These are phyloP conservation scores for Termitomyces sp. DNA, from an alignment of 768 basidiomycete genomes.

Conservation along the genomic window DNA sequence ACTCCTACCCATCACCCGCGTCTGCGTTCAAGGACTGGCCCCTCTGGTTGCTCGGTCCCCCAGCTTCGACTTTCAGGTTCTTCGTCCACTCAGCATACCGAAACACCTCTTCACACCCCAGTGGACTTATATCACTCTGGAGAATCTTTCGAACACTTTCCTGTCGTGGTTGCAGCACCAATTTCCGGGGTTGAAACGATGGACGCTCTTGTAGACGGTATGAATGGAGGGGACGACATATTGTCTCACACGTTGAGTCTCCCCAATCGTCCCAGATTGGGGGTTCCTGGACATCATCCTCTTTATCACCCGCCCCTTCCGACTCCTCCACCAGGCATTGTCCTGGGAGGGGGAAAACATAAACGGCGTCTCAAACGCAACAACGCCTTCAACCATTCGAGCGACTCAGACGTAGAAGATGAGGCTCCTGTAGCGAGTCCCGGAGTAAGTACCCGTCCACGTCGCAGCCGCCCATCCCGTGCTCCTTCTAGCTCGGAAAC, in stretches of 20 bases:
- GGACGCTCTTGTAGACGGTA: slow-evolving; percentile 85
- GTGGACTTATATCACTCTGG: slow-evolving; percentile 35
- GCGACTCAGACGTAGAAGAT: slow-evolving; percentile 49
- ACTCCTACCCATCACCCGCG: slow-evolving; percentile 32
- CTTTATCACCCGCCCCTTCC: slow-evolving; percentile 81
- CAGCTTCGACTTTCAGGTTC: slow-evolving; percentile 59
- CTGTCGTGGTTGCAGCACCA: slow-evolving; percentile 72
- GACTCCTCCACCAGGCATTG: slow-evolving; percentile 74
- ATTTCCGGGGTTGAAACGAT: slow-evolving; percentile 77
- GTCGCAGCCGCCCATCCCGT: slow-evolving; percentile 26
- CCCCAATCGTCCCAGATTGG: slow-evolving; percentile 47
- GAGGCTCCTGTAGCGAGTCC: slow-evolving; percentile 21
- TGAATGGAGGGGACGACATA: slow-evolving; percentile 72
- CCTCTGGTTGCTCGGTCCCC: slow-evolving; percentile 44
- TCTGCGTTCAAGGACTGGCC: slow-evolving; percentile 53
- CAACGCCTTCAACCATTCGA: slow-evolving; percentile 23
- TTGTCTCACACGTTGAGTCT: slow-evolving; percentile 31
- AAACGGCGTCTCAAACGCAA: slow-evolving; percentile 24
- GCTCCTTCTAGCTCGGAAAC: slow-evolving; percentile 21
- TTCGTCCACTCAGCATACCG: slow-evolving; percentile 61
- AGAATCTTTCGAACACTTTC: slow-evolving; percentile 45
- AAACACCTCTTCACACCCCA: slow-evolving; percentile 71
- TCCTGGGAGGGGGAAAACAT: slow-evolving; percentile 50
- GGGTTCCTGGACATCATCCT: slow-evolving; percentile 60
- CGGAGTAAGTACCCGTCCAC: slow-evolving; percentile 24